phyloP scores from a whole-genome alignment of 257 asterid genomes.

The Solanum acaule region DNA sequence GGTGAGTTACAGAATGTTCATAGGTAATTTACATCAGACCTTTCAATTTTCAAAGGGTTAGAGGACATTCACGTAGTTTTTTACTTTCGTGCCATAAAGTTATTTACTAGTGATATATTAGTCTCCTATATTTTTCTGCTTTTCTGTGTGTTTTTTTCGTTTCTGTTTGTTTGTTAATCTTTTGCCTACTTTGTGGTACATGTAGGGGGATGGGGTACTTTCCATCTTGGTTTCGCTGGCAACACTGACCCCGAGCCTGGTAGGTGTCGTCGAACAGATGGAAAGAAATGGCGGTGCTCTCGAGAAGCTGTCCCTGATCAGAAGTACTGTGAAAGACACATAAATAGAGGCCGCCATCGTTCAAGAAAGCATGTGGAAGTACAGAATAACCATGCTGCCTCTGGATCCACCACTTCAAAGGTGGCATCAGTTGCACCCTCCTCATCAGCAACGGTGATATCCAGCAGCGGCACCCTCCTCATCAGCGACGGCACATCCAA shows the following conservation, averaged over 20 bases:
- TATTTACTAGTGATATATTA: background rate
- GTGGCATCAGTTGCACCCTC: slow-evolving; percentile 44
- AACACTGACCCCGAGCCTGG: slow-evolving; percentile 97
- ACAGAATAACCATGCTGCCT: slow-evolving; percentile 68
- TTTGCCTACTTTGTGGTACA: background rate
- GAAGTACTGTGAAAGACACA: slow-evolving; percentile 97
- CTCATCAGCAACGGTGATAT: slow-evolving; percentile 38
- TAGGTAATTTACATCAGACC: background rate
- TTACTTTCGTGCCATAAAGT: background rate
- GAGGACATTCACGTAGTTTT: background rate
- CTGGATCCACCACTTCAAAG: slow-evolving; percentile 57
- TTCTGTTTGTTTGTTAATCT: background rate
- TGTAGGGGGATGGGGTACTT: slow-evolving; percentile 87
- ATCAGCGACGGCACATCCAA: slow-evolving; percentile 17
- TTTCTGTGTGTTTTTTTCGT: background rate
- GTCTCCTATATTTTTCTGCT: background rate
- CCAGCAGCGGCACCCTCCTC: slow-evolving; percentile 24
- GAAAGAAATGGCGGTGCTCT: slow-evolving; percentile 99
- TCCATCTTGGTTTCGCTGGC: slow-evolving; percentile 69
- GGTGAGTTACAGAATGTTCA: background rate
- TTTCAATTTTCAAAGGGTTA: background rate
- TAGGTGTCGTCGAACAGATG: slow-evolving; percentile 96
- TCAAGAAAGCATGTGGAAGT: slow-evolving; percentile 99
- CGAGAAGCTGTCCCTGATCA: slow-evolving; percentile 95
- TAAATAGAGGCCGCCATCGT: slow-evolving; percentile 98